Percentiles rank a stretch among this genome's conserved stretches.
Evolutionary conservation across 2,329 filamentous ascomycete species (phyloP).

Genomic region (Cytospora paraplurivora): DNA sequence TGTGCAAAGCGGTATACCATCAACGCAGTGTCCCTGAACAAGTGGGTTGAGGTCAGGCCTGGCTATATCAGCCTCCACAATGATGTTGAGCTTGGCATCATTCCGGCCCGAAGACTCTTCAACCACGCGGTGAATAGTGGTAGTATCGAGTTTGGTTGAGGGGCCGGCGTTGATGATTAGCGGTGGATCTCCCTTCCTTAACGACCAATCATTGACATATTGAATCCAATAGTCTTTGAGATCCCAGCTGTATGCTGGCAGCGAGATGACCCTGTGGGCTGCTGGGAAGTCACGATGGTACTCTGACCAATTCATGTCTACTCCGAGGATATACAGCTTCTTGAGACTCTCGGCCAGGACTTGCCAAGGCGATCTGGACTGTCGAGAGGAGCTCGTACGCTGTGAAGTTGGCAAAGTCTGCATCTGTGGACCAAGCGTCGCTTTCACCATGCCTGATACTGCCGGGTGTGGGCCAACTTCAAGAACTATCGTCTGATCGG

Average conservation of each 20-base stretch:
- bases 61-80: slow-evolving; percentile 67
- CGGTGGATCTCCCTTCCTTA: slow-evolving; percentile 14
- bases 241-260: slow-evolving; percentile 23
- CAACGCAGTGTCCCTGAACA: slow-evolving; percentile 67
- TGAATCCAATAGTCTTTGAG: slow-evolving; percentile 22
- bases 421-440: slow-evolving; percentile 56
- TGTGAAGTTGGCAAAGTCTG: slow-evolving; percentile 60
- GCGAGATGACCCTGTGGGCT: slow-evolving; percentile 2
- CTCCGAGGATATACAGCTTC: slow-evolving; percentile 3
- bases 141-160: slow-evolving; percentile 41
- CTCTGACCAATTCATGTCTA: neutral
- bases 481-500: slow-evolving; percentile 68
- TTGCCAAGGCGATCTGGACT: slow-evolving; percentile 63
- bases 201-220: slow-evolving; percentile 21
- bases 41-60: slow-evolving; percentile 62
- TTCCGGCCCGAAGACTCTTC: neutral
- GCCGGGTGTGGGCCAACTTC: slow-evolving; percentile 76
- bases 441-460: slow-evolving; percentile 68
- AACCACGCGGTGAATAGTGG: slow-evolving; percentile 12
- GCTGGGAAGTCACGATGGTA: slow-evolving; percentile 12
- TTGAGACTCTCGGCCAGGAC: neutral
- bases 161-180: slow-evolving; percentile 42
- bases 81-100: slow-evolving; percentile 39
- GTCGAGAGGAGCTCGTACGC: slow-evolving; percentile 47
- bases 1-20: slow-evolving; percentile 66